Evolutionary conservation across 768 basidiomycete genomes (phyloP).

Genomic region (Rhizopogon sp.): DNA sequence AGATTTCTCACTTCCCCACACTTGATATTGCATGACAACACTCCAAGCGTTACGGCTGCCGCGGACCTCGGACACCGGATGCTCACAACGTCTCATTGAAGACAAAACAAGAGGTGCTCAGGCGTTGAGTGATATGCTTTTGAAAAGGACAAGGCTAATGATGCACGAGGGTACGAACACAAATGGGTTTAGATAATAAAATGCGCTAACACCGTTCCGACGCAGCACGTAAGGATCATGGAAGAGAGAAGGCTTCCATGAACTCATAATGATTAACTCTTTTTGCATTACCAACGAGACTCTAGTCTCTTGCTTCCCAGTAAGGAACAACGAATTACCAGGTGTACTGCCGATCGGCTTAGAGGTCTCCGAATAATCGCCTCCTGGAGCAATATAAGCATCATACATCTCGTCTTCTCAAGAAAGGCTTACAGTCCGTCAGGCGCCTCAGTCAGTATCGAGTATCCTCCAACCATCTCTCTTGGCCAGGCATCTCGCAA

Average conservation of each 20-base stretch:
- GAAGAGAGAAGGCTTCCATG: not conserved
- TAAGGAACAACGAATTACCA: not conserved
- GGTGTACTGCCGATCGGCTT: not conserved
- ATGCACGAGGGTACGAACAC: not conserved
- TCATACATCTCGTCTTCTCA: not conserved
- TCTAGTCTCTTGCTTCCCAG: not conserved
- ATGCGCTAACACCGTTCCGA: not conserved
- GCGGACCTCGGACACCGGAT: conserved; percentile 15
- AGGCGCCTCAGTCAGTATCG: conserved; percentile 70
- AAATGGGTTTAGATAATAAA: not conserved
- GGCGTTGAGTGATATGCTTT: not conserved
- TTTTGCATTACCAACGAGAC: not conserved
- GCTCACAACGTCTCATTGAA: not conserved
- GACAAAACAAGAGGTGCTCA: not conserved
- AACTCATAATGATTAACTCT: not conserved
- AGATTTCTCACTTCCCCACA: not conserved
- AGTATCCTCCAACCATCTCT: conserved; percentile 77
- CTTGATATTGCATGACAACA: not conserved
- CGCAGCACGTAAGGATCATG: not conserved
- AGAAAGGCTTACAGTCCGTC: conserved; percentile 52
- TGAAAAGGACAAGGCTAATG: not conserved
- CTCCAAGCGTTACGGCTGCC: not conserved
- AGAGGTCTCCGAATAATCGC: conserved; percentile 59
- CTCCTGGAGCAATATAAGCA: conserved; percentile 38
- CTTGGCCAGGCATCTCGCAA: conserved; percentile 83